phyloP scores from a whole-genome alignment of 352 stramenopile genomes.

The Achlya hypogyna region DNA sequence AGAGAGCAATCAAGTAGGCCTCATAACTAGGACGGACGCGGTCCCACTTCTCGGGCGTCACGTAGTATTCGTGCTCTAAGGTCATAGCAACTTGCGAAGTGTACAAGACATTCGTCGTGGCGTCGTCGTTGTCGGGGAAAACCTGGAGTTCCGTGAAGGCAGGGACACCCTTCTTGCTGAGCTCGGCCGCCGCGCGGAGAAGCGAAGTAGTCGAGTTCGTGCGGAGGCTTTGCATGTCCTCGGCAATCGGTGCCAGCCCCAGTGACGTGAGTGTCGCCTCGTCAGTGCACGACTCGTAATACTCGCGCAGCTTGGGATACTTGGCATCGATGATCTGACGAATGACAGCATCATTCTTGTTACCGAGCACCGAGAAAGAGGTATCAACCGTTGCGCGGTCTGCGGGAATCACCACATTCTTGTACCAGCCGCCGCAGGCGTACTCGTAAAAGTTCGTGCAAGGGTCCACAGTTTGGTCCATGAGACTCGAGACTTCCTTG shows the following conservation, averaged over 20 bases:
- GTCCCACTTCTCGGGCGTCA: constrained; percentile 38
- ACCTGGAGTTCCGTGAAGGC: constrained; percentile 42
- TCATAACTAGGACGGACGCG: constrained; percentile 42
- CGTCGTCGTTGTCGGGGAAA: constrained; percentile 34
- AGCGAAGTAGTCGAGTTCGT: constrained; percentile 31
- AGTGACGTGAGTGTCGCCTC: constrained; percentile 27
- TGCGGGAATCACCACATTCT: constrained; percentile 50
- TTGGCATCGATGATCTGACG: constrained; percentile 35
- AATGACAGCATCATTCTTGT: constrained; percentile 46
- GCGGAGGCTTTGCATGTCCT: constrained; percentile 34
- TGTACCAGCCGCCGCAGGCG: constrained; percentile 53
- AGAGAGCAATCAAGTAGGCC: constrained; percentile 27
- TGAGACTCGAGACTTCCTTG: neutral
- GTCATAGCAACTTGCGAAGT: constrained; percentile 38
- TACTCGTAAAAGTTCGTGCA: constrained; percentile 51
- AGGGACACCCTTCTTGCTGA: constrained; percentile 40
- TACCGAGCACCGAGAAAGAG: constrained; percentile 35
- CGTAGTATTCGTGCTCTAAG: constrained; percentile 29
- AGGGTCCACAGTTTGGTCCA: constrained; percentile 12
- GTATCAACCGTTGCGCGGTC: constrained; percentile 52
- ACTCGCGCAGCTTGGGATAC: constrained; percentile 43
- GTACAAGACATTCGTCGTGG: constrained; percentile 34
- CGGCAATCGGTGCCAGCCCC: constrained; percentile 29
- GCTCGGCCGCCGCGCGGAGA: constrained; percentile 30
- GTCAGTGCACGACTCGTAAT: constrained; percentile 59